Evolutionary conservation across 345 rosid genomes (phyloP).

Genomic region (Bruguiera gymnorhiza): DNA sequence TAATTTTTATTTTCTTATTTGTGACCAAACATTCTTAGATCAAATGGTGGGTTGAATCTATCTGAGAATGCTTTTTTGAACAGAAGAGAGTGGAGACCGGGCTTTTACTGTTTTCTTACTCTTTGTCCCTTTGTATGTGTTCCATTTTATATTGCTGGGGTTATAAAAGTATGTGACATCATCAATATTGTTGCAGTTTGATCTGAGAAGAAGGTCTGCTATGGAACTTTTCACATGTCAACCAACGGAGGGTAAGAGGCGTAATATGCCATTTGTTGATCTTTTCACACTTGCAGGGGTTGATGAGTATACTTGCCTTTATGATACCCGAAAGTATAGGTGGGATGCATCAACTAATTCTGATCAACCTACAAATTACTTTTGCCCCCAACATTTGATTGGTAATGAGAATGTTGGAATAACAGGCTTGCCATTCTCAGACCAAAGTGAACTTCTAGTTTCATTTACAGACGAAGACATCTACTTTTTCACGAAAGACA

Average conservation of each 20-base stretch:
- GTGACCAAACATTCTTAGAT: not conserved
- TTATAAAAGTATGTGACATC: slow-evolving; percentile 10
- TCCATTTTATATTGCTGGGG: not conserved
- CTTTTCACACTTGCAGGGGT: slow-evolving; percentile 73
- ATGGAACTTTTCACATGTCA: slow-evolving; percentile 70
- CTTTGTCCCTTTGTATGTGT: not conserved
- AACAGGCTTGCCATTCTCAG: slow-evolving; percentile 85
- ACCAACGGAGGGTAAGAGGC: slow-evolving; percentile 31
- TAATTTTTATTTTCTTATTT: not conserved
- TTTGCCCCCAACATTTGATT: slow-evolving; percentile 68
- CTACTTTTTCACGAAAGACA: slow-evolving; percentile 60
- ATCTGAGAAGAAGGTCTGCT: slow-evolving; percentile 61
- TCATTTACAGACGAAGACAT: slow-evolving; percentile 68
- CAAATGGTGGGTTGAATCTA: not conserved
- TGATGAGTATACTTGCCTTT: slow-evolving; percentile 76
- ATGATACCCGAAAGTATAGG: slow-evolving; percentile 67
- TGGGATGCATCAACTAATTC: slow-evolving; percentile 51
- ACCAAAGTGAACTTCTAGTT: slow-evolving; percentile 81
- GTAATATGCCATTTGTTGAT: slow-evolving; percentile 30
- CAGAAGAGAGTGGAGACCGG: not conserved
- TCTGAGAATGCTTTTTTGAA: not conserved
- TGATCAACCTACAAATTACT: slow-evolving; percentile 53
- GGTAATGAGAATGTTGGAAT: slow-evolving; percentile 60
- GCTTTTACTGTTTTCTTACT: slow-evolving; percentile 9
- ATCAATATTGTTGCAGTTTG: slow-evolving; percentile 59